phyloP scores from a whole-genome alignment of 2,329 filamentous ascomycete genomes.

The Chlorencoelia australis region DNA sequence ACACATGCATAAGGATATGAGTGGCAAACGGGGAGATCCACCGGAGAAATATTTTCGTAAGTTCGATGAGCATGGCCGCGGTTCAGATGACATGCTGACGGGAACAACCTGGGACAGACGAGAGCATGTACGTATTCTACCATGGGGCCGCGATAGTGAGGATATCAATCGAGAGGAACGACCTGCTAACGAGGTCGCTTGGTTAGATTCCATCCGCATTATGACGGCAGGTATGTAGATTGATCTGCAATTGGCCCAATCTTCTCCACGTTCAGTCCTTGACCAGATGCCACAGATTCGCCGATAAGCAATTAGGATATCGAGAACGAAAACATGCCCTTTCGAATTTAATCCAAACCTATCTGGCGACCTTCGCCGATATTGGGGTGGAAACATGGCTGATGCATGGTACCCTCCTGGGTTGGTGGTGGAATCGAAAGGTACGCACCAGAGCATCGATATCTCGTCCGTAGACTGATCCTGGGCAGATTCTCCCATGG shows the following conservation, averaged over 20 bases:
- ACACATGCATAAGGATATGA: conserved; percentile 24
- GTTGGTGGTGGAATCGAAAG: conserved; percentile 74
- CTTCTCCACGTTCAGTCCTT: too few relatives aligned
- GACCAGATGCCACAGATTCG: conserved; percentile 27
- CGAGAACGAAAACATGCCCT: conserved; percentile 40
- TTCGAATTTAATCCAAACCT: conserved; percentile 63
- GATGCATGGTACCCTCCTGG: conserved; percentile 72
- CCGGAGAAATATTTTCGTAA: conserved; percentile 32
- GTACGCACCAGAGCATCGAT: conserved; percentile 9
- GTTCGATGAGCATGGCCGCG: conserved; percentile 8
- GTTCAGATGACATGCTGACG: too few relatives aligned
- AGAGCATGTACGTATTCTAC: conserved; percentile 22
- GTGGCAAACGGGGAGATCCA: conserved; percentile 22
- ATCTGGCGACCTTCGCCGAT: conserved; percentile 55
- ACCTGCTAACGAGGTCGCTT: conserved; percentile 9
- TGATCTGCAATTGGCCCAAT: too few relatives aligned
- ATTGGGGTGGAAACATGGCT: conserved; percentile 44
- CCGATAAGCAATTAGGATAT: conserved; percentile 32
- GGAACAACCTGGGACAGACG: too few relatives aligned
- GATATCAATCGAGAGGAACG: not conserved
- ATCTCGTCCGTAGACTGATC: not conserved
- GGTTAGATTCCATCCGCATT: conserved; percentile 29
- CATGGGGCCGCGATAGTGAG: not conserved
- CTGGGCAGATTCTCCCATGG: conserved; percentile 56
- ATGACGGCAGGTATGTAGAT: conserved; percentile 28